Conservation (phyloP, 2,329 filamentous ascomycete genomes). For the Bipolaris gigantea region DNA sequence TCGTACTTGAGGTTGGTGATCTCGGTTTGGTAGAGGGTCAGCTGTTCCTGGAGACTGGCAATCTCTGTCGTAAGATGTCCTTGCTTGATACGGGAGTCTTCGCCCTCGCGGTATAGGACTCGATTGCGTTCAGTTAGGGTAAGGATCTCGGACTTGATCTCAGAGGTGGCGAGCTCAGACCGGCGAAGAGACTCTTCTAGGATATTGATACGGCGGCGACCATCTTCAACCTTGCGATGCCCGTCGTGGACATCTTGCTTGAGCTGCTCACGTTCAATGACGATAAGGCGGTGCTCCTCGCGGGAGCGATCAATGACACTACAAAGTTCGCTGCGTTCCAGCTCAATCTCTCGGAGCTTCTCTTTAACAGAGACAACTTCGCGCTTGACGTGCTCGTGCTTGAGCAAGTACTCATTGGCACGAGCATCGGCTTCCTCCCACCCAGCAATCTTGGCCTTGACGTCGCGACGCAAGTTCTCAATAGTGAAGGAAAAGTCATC, state of each 20-base stretch:
- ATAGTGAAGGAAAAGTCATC: conserved; percentile 26
- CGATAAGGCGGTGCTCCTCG: conserved; percentile 24
- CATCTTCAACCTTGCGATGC: conserved; percentile 19
- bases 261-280: conserved; percentile 29
- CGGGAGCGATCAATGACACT: conserved; percentile 20
- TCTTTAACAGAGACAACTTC: conserved; percentile 30
- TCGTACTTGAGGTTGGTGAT: conserved; percentile 23
- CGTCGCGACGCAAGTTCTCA: conserved; percentile 25
- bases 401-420: conserved; percentile 21
- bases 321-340: conserved; percentile 23
- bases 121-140: conserved; percentile 25
- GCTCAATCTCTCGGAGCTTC: conserved; percentile 23
- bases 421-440: conserved; percentile 29
- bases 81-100: conserved; percentile 23
- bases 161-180: conserved; percentile 18
- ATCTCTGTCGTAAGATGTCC: conserved; percentile 19
- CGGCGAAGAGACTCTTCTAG: conserved; percentile 29
- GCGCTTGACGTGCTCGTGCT: conserved; percentile 30
- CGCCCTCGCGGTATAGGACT: conserved; percentile 19
- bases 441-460: conserved; percentile 22
- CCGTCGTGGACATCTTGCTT: conserved; percentile 28
- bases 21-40: conserved; percentile 24
- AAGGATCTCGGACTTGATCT: conserved; percentile 19
- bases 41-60: conserved; percentile 17
- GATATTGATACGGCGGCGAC: conserved; percentile 19